A percentile compares a stretch with the other conserved stretches of the same genome.
Evolutionary conservation across 1,139 yeast species (phyloP).

Genomic region (Sugiyamaella xylanicola): DNA sequence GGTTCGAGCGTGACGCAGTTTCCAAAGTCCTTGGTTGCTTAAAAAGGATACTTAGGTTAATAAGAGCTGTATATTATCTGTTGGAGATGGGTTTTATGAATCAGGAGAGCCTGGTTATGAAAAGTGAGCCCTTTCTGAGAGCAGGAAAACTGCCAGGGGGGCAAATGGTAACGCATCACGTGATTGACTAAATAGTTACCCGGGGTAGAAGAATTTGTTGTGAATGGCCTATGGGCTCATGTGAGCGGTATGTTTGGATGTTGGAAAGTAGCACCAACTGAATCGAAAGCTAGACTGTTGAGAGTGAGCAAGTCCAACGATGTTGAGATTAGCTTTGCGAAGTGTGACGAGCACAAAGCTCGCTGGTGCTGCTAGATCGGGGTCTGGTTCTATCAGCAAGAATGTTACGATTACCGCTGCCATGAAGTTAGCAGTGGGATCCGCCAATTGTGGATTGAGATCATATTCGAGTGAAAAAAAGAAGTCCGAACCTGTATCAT

Average conservation of each 20-base stretch:
- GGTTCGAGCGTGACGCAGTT: no score
- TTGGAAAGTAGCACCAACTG: no score
- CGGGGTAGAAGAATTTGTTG: not conserved
- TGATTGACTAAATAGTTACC: not conserved
- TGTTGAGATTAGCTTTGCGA: conserved; percentile 13
- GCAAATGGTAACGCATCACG: no score
- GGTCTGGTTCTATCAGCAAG: not conserved
- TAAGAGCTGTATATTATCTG: no score
- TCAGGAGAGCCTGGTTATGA: no score
- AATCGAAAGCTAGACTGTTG: not conserved
- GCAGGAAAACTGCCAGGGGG: no score
- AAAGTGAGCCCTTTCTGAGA: no score
- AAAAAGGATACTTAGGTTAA: no score
- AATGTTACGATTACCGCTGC: not conserved
- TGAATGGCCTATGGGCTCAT: no score
- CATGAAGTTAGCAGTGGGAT: not conserved
- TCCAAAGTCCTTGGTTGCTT: no score
- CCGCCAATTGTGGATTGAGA: not conserved
- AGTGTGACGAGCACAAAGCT: conserved; percentile 4
- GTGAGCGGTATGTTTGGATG: no score
- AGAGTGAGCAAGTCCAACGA: not conserved
- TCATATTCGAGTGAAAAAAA: conserved; percentile 26
- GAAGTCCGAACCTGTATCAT: conserved; percentile 47
- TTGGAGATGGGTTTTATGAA: no score
- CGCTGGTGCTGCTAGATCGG: conserved; percentile 1